Conservation (phyloP, 2,329 filamentous ascomycete genomes). For the Fusarium oxysporum region DNA sequence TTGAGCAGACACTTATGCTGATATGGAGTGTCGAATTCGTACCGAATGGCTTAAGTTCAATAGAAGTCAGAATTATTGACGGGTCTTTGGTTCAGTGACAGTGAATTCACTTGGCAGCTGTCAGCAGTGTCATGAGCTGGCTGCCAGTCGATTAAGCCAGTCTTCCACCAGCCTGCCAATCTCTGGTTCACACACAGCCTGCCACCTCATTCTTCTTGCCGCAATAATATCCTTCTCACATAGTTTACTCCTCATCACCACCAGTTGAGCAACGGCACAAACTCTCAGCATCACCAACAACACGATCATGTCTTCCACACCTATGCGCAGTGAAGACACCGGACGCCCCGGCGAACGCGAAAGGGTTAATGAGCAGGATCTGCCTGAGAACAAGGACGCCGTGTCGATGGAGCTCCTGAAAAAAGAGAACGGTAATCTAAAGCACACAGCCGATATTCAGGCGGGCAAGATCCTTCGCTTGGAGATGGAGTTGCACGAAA, state of each 20-base stretch:
- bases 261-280: not conserved
- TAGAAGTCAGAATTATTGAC: not conserved
- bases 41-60: accelerated
- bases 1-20: not conserved
- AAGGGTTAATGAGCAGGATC: not conserved
- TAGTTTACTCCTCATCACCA: accelerated
- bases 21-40: not conserved
- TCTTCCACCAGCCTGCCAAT: too few species aligned
- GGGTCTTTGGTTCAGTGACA: not conserved
- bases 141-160: too few species aligned
- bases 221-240: not conserved
- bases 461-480: too few species aligned
- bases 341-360: not conserved
- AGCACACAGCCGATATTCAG: too few species aligned
- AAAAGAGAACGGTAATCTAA: not conserved
- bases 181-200: not conserved
- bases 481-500: too few species aligned
- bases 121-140: not conserved
- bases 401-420: not conserved
- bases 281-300: not conserved
- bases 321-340: not conserved
- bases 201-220: accelerated
- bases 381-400: not conserved
- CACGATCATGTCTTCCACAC: not conserved
- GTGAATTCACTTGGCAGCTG: not conserved